These are phyloP conservation scores for Tolypocladium tundrense DNA, from an alignment of 2,329 filamentous ascomycete species.

Conservation along the genomic window DNA sequence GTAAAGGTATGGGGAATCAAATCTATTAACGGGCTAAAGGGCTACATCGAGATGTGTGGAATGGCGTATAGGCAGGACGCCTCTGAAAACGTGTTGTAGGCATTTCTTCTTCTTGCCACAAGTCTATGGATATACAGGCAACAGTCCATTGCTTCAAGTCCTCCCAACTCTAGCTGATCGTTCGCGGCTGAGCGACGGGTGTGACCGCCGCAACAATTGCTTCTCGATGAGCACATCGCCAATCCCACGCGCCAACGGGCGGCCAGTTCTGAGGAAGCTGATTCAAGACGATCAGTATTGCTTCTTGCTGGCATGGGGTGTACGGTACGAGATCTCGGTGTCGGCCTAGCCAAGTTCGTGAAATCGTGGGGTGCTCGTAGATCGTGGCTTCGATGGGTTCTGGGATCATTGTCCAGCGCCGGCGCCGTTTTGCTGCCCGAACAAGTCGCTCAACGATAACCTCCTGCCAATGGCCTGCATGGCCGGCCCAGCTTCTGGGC, in stretches of 20 bases:
- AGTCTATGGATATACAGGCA: not conserved
- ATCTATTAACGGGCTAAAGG: not conserved
- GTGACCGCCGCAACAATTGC: not conserved
- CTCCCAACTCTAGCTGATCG: not conserved
- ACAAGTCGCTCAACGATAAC: constrained; percentile 35
- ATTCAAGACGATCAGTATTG: not conserved
- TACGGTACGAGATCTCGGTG: not conserved
- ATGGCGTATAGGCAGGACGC: not conserved
- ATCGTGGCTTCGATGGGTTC: not conserved
- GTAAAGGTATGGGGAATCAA: constrained; percentile 19
- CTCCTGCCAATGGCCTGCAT: constrained; percentile 33
- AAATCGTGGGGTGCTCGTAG: not conserved
- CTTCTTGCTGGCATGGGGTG: not conserved
- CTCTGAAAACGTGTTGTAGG: not conserved
- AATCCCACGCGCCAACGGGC: not conserved
- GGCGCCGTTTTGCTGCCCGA: constrained; percentile 21
- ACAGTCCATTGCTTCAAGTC: not conserved
- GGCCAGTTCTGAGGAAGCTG: not conserved
- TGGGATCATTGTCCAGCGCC: constrained; percentile 6
- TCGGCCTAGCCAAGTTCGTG: not conserved
- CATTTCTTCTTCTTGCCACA: not conserved
- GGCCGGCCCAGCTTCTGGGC: constrained; percentile 26
- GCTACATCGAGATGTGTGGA: not conserved
- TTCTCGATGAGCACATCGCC: not conserved
- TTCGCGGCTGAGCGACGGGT: not conserved